Evolutionary conservation across 1,284 basidiomycete genomes (phyloP).

Genomic region (Ustilago nuda): DNA sequence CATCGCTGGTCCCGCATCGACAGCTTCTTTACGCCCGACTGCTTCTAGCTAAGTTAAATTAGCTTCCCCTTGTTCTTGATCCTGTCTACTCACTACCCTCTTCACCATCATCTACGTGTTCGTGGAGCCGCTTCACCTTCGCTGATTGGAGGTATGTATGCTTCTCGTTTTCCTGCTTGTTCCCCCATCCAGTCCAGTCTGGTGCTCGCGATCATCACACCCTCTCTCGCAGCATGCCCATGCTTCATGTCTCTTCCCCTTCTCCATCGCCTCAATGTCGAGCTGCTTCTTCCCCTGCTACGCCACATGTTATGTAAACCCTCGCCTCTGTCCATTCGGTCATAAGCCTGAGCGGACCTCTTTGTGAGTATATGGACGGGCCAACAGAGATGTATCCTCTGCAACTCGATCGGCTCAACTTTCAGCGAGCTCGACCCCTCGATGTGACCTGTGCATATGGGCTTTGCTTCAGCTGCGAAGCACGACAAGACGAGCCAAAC

Average conservation of each 20-base stretch:
- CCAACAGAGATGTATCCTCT: no score
- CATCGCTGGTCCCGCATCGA: not conserved
- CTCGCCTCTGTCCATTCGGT: no score
- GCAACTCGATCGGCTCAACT: no score
- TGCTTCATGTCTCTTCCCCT: not conserved
- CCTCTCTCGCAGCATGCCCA: no score
- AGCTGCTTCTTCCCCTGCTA: not conserved
- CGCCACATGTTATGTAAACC: no score
- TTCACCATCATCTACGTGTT: not conserved
- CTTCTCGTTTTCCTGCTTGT: not conserved
- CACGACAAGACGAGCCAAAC: no score
- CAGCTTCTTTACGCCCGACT: conserved; percentile 7
- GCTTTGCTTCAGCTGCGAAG: no score
- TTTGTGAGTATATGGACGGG: no score
- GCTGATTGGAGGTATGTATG: not conserved
- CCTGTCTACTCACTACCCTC: not conserved
- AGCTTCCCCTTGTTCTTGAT: not conserved
- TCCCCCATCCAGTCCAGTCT: not conserved
- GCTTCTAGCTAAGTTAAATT: not conserved
- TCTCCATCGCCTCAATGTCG: not conserved
- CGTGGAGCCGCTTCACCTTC: not conserved
- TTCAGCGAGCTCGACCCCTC: no score
- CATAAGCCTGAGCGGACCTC: no score
- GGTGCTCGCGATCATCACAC: not conserved
- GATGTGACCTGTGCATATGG: no score